A percentile compares a stretch with the other conserved stretches of the same genome.
These are phyloP conservation scores for Lodderomyces oxycetoniae DNA, from an alignment of 1,139 yeast genomes.

Conservation along the genomic window DNA sequence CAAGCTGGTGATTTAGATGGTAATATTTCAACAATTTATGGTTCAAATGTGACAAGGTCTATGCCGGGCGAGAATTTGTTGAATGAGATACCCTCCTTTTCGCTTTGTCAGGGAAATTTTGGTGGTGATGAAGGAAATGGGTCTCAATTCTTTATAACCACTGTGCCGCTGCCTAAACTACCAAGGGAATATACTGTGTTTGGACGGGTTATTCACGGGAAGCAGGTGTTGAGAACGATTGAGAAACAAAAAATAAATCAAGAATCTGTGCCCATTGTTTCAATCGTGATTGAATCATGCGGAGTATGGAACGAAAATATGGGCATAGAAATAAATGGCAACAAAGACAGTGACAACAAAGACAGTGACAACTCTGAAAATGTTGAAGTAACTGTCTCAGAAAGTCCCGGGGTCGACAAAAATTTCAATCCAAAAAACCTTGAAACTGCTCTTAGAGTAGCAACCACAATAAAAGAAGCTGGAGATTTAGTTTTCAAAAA, in stretches of 20 bases:
- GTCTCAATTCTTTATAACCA: constrained; percentile 77
- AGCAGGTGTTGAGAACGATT: constrained; percentile 63
- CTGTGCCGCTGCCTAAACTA: constrained; percentile 67
- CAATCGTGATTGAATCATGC: constrained; percentile 52
- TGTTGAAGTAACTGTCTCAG: constrained; percentile 69
- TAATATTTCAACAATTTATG: constrained; percentile 37
- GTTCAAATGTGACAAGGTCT: constrained; percentile 19
- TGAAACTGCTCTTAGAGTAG: constrained; percentile 47
- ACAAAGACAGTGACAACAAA: constrained; percentile 57
- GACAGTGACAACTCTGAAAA: too few relatives aligned
- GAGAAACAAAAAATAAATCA: constrained; percentile 47
- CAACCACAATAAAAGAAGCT: constrained; percentile 56
- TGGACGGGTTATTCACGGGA: constrained; percentile 62
- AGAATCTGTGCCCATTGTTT: constrained; percentile 40
- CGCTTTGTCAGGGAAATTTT: constrained; percentile 69
- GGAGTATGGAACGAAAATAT: constrained; percentile 60
- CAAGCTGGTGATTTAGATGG: constrained; percentile 67
- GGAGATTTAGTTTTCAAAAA: constrained; percentile 57
- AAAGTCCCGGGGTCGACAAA: constrained; percentile 67
- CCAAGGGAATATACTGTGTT: constrained; percentile 74
- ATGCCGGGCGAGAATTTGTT: constrained; percentile 62
- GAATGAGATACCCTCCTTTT: constrained; percentile 44
- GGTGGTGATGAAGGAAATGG: constrained; percentile 53
- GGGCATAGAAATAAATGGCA: constrained; percentile 58
- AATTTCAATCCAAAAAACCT: constrained; percentile 56